These are phyloP conservation scores for Rhodotorula graminis DNA, from an alignment of 768 basidiomycete genomes.

Conservation along the genomic window DNA sequence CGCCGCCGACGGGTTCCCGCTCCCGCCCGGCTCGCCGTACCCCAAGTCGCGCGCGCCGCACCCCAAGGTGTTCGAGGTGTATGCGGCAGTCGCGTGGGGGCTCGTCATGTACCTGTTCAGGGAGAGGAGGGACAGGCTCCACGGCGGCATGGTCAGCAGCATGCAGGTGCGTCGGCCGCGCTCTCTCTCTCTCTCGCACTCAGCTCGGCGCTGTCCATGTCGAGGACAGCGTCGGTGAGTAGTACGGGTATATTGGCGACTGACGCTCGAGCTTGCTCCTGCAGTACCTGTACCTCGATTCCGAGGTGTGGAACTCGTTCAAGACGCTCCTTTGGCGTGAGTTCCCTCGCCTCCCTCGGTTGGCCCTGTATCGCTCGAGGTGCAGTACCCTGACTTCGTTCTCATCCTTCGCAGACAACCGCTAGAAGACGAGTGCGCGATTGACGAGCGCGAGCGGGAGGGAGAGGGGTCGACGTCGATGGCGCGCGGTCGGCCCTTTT, in stretches of 20 bases:
- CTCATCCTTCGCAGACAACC: slow-evolving; percentile 15
- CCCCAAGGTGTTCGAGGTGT: slow-evolving; percentile 73
- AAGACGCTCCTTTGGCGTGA: slow-evolving; percentile 72
- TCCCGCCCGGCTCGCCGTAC: slow-evolving; percentile 46
- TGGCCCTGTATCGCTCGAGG: background rate
- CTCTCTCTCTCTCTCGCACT: too few relatives aligned
- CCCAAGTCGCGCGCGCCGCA: slow-evolving; percentile 70
- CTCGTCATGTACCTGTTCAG: slow-evolving; percentile 95
- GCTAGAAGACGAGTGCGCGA: background rate
- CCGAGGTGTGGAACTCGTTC: slow-evolving; percentile 75
- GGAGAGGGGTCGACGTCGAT: background rate
- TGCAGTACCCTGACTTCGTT: background rate
- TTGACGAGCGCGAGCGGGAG: too few relatives aligned
- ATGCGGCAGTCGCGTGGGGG: slow-evolving; percentile 87
- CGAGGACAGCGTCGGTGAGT: too few relatives aligned
- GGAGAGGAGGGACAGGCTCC: slow-evolving; percentile 79
- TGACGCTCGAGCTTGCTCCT: background rate
- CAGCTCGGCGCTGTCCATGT: background rate
- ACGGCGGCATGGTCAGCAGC: slow-evolving; percentile 92
- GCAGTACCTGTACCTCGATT: slow-evolving; percentile 83
- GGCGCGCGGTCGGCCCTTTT: background rate
- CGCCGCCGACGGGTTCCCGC: slow-evolving; percentile 25
- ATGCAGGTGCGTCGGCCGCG: slow-evolving; percentile 59
- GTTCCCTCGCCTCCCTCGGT: background rate
- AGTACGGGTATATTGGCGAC: too few relatives aligned